Percentiles rank a stretch among this genome's conserved stretches.
Evolutionary conservation across 768 basidiomycete genomes (phyloP).

Genomic region (Lentinula guzmanii): DNA sequence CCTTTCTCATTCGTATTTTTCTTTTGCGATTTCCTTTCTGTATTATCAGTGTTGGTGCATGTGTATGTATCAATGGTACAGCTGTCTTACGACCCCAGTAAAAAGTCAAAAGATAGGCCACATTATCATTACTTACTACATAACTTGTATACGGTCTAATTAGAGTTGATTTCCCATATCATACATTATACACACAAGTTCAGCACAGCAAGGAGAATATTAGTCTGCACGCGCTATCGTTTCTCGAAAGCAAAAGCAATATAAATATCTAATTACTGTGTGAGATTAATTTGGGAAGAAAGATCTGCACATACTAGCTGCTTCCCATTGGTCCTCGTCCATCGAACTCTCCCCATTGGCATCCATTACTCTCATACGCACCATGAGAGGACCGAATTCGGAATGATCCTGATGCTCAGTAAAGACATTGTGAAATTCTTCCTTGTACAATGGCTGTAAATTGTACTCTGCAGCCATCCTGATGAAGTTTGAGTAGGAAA

Average conservation of each 20-base stretch:
- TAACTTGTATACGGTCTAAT: conserved; percentile 1
- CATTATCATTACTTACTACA: conserved; percentile 1
- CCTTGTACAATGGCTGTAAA: conserved; percentile 67
- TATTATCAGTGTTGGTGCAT: not conserved
- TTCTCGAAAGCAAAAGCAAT: conserved; percentile 91
- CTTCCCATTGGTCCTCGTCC: conserved; percentile 96
- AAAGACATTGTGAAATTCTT: conserved; percentile 89
- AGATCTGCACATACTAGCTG: conserved; percentile 73
- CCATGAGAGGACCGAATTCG: conserved; percentile 80
- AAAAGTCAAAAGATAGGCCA: not conserved
- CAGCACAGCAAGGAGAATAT: no score
- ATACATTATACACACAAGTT: conserved; percentile 4
- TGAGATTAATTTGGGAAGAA: not conserved
- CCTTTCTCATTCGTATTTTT: not conserved
- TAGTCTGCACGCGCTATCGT: conserved; percentile 1
- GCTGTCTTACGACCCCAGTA: not conserved
- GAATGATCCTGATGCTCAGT: conserved; percentile 70
- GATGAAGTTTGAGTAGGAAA: conserved; percentile 11
- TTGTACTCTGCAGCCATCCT: conserved; percentile 84
- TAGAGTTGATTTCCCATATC: conserved; percentile 2
- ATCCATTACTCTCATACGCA: conserved; percentile 91
- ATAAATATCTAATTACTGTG: conserved; percentile 65
- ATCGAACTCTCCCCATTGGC: conserved; percentile 82
- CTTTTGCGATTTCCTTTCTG: not conserved
- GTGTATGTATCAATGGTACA: not conserved